Percentiles rank a stretch among this genome's conserved stretches.
phyloP scores from a whole-genome alignment of 2,329 filamentous ascomycete genomes.

The Pestalotiopsis fici region DNA sequence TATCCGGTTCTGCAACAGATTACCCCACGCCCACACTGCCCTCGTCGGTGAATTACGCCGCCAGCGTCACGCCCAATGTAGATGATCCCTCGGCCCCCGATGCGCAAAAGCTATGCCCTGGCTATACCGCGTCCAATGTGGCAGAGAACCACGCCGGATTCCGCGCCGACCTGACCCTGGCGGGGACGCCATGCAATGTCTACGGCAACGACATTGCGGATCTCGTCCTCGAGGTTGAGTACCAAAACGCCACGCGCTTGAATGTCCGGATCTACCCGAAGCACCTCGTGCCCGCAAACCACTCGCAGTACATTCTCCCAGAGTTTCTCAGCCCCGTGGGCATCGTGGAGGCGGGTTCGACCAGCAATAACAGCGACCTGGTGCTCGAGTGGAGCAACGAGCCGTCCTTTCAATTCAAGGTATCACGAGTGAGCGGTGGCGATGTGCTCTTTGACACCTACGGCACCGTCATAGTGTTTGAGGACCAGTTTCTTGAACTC shows the following conservation, averaged over 20 bases:
- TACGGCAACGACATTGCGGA: slow-evolving; percentile 75
- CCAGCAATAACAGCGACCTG: slow-evolving; percentile 53
- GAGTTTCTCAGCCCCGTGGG: slow-evolving; percentile 64
- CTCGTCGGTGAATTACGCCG: background rate
- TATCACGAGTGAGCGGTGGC: slow-evolving; percentile 58
- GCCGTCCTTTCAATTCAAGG: slow-evolving; percentile 69
- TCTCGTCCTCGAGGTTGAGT: slow-evolving; percentile 68
- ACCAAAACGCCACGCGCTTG: slow-evolving; percentile 65
- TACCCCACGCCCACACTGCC: background rate
- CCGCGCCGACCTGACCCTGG: slow-evolving; percentile 69
- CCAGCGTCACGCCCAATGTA: slow-evolving; percentile 59
- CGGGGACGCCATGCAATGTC: slow-evolving; percentile 71
- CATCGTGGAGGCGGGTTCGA: slow-evolving; percentile 37
- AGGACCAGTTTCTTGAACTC: slow-evolving; percentile 79
- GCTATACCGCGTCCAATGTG: slow-evolving; percentile 67
- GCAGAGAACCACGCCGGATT: slow-evolving; percentile 53
- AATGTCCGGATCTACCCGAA: slow-evolving; percentile 73
- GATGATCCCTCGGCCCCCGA: slow-evolving; percentile 63
- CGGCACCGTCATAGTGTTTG: slow-evolving; percentile 68
- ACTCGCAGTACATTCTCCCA: slow-evolving; percentile 67
- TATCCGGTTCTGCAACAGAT: background rate
- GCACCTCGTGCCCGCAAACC: slow-evolving; percentile 60
- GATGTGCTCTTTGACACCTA: slow-evolving; percentile 70
- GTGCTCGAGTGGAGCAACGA: slow-evolving; percentile 53
- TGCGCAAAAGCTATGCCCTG: slow-evolving; percentile 66